Conservation (phyloP, 257 asterid genomes). For the Gentiana macrophylla region DNA sequence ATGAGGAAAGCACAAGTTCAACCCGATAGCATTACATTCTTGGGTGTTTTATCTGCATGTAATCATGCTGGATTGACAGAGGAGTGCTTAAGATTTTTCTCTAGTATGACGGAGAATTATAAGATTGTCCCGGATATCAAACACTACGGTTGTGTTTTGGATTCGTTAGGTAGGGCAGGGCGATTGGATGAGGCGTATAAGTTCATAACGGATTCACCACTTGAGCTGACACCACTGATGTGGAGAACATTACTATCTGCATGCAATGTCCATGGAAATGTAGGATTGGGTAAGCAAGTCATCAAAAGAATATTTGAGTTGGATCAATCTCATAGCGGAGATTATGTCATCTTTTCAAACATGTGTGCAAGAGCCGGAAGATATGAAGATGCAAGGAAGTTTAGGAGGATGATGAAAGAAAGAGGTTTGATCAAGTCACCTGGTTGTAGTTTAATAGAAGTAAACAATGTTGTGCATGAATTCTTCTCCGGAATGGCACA, state of each 20-base stretch:
- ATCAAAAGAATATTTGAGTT: slow-evolving; percentile 15
- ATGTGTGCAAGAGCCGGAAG: slow-evolving; percentile 30
- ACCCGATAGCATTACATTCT: slow-evolving; percentile 29
- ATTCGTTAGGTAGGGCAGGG: slow-evolving; percentile 31
- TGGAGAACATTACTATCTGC: slow-evolving; percentile 36
- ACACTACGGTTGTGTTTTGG: slow-evolving; percentile 34
- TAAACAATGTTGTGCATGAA: slow-evolving; percentile 22
- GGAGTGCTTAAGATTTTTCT: slow-evolving; percentile 17
- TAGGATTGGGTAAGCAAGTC: slow-evolving; percentile 23
- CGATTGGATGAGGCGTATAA: slow-evolving; percentile 20
- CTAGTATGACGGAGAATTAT: slow-evolving; percentile 17
- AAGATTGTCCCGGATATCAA: slow-evolving; percentile 22
- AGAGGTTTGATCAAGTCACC: slow-evolving; percentile 19
- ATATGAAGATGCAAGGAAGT: slow-evolving; percentile 19
- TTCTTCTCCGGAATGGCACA: slow-evolving; percentile 32
- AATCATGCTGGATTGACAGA: slow-evolving; percentile 23
- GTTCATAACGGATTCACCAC: slow-evolving; percentile 18
- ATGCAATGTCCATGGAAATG: slow-evolving; percentile 24
- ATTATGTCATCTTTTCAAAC: slow-evolving; percentile 25
- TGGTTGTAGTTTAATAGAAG: slow-evolving; percentile 30
- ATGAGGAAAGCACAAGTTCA: slow-evolving; percentile 12
- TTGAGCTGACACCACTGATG: slow-evolving; percentile 21
- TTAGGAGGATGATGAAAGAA: slow-evolving; percentile 21
- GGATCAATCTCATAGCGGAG: slow-evolving; percentile 28
- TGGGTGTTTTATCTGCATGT: slow-evolving; percentile 26